phyloP scores from a whole-genome alignment of 768 basidiomycete genomes.

The Coprinopsis sp. region DNA sequence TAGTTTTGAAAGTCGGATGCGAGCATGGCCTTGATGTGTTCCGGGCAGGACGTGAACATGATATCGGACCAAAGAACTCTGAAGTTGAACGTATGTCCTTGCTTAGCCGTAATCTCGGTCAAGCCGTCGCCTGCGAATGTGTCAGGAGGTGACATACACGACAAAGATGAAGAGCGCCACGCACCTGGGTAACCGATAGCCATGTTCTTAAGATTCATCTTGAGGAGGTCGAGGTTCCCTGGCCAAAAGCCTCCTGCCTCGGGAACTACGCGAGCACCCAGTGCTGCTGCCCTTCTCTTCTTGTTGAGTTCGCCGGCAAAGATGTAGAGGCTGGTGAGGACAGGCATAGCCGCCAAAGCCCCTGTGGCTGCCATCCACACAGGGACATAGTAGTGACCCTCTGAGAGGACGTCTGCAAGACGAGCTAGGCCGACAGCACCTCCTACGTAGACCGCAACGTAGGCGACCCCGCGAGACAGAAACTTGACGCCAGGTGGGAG shows the following conservation, averaged over 20 bases:
- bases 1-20: slow-evolving; percentile 57
- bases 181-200: slow-evolving; percentile 48
- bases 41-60: slow-evolving; percentile 46
- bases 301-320: slow-evolving; percentile 24
- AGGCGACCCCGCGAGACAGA: slow-evolving; percentile 20
- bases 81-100: slow-evolving; percentile 43
- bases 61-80: slow-evolving; percentile 41
- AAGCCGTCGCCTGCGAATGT: slow-evolving; percentile 40
- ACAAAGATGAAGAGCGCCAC: background rate
- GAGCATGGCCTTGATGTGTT: slow-evolving; percentile 53
- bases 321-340: slow-evolving; percentile 27
- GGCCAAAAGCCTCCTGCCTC: slow-evolving; percentile 31
- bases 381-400: slow-evolving; percentile 27
- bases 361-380: slow-evolving; percentile 32
- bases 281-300: slow-evolving; percentile 32
- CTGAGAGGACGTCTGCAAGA: slow-evolving; percentile 7
- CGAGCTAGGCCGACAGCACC: slow-evolving; percentile 10
- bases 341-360: slow-evolving; percentile 29
- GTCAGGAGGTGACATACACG: background rate
- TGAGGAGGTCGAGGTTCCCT: slow-evolving; percentile 44
- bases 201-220: slow-evolving; percentile 31
- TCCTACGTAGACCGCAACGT: slow-evolving; percentile 14
- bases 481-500: slow-evolving; percentile 34
- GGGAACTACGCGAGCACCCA: slow-evolving; percentile 45
- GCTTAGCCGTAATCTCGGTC: slow-evolving; percentile 24